Conservation (phyloP, 441 rosid genomes). For the Euphorbia schlechtendalii region DNA sequence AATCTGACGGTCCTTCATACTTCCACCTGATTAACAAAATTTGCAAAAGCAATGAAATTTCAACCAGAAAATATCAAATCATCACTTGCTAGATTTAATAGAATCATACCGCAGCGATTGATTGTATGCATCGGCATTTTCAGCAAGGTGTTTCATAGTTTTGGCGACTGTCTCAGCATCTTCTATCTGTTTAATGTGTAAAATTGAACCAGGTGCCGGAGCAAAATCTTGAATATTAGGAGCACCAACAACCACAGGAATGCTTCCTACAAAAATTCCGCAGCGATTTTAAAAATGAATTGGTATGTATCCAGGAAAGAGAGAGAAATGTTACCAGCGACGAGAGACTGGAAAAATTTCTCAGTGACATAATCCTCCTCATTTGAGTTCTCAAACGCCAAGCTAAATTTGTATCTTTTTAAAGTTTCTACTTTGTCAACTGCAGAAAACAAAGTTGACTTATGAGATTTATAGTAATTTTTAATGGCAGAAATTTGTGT, state of each 20-base stretch:
- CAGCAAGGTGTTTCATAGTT: constrained; percentile 65
- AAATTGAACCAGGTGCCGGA: constrained; percentile 53
- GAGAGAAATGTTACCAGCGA: constrained; percentile 54
- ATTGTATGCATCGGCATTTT: constrained; percentile 62
- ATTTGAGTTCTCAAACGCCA: constrained; percentile 95
- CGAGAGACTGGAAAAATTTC: constrained; percentile 86
- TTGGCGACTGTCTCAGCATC: constrained; percentile 58
- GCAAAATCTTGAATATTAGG: constrained; percentile 88
- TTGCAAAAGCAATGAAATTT: constrained; percentile 10
- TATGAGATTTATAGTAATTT: too few species aligned
- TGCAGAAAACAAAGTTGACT: constrained; percentile 26
- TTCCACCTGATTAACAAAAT: constrained; percentile 61
- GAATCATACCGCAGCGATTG: constrained; percentile 63
- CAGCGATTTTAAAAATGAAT: constrained; percentile 1
- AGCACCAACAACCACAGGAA: constrained; percentile 89
- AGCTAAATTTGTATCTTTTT: constrained; percentile 75
- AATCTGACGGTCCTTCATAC: constrained; percentile 74
- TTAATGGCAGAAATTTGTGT: too few species aligned
- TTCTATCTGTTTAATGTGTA: constrained; percentile 53
- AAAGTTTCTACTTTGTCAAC: constrained; percentile 83
- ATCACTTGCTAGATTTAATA: neutral
- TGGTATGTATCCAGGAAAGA: too few species aligned
- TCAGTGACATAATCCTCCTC: constrained; percentile 98
- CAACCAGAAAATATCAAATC: neutral
- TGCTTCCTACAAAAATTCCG: constrained; percentile 44